These are phyloP conservation scores for Tricholoma matsutake DNA, from an alignment of 768 basidiomycete species.

Conservation along the genomic window DNA sequence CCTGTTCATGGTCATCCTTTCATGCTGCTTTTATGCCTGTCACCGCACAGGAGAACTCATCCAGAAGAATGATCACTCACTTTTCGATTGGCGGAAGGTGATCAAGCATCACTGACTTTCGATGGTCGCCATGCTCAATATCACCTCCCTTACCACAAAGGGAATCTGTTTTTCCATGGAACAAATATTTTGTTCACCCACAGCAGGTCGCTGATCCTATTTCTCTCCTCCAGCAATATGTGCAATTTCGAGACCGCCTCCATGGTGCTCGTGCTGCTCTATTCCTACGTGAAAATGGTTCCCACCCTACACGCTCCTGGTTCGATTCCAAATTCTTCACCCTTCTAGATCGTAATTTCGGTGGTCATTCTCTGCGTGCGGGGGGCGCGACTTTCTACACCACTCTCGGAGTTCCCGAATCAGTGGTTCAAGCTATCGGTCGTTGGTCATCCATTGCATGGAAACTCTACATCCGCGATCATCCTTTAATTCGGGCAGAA, in stretches of 20 bases:
- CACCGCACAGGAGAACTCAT: constrained; percentile 23
- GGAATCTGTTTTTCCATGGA: constrained; percentile 24
- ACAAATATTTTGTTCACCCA: constrained; percentile 19
- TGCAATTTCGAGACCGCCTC: too few species aligned
- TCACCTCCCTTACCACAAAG: constrained; percentile 28
- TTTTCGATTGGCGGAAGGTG: constrained; percentile 24
- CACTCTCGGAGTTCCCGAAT: too few species aligned
- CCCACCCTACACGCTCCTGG: neutral
- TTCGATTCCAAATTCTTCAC: too few species aligned
- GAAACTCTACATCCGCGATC: too few species aligned
- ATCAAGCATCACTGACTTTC: constrained; percentile 21
- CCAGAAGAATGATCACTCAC: constrained; percentile 7
- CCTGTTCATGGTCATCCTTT: constrained; percentile 10
- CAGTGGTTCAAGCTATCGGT: too few species aligned
- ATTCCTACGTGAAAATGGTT: neutral
- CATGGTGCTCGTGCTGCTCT: too few species aligned
- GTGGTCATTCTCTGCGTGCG: too few species aligned
- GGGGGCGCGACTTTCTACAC: too few species aligned
- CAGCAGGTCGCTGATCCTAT: constrained; percentile 16
- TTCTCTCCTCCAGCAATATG: neutral
- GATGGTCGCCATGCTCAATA: constrained; percentile 11
- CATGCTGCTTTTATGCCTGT: constrained; percentile 27
- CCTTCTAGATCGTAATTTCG: too few species aligned
- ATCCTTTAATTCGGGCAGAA: too few species aligned
- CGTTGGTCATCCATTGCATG: too few species aligned